Conservation (phyloP, 768 basidiomycete species). For the Baorangia bicolor region DNA sequence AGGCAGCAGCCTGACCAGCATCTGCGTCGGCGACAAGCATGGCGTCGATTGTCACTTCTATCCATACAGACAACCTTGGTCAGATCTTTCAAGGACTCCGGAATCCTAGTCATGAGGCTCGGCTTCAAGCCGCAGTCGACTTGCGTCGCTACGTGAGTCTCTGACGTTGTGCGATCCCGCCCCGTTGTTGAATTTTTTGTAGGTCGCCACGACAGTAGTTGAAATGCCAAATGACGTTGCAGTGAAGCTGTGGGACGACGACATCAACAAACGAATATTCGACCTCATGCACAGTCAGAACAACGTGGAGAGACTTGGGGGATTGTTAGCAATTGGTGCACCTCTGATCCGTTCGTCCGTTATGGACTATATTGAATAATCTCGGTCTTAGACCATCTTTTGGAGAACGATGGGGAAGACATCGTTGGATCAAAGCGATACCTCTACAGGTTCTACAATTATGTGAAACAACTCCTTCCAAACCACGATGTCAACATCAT, state of each 20-base stretch:
- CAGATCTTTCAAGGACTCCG: constrained; percentile 68
- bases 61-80: constrained; percentile 60
- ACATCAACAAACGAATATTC: constrained; percentile 75
- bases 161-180: constrained; percentile 9
- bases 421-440: constrained; percentile 77
- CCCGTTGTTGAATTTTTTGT: constrained; percentile 9
- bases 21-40: constrained; percentile 39
- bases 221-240: constrained; percentile 83
- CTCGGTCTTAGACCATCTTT: constrained; percentile 56
- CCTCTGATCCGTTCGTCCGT: neutral
- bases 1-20: neutral
- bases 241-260: constrained; percentile 82
- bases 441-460: constrained; percentile 86
- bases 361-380: constrained; percentile 8
- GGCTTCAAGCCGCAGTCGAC: constrained; percentile 68
- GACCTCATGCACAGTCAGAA: constrained; percentile 82
- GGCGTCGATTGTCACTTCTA: constrained; percentile 57
- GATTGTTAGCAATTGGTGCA: constrained; percentile 84
- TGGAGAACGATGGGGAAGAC: constrained; percentile 77
- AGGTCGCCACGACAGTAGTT: constrained; percentile 72
- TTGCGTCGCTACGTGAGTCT: constrained; percentile 69
- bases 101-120: constrained; percentile 60
- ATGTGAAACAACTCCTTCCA: constrained; percentile 89
- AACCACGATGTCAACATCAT: constrained; percentile 92
- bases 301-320: constrained; percentile 79